phyloP scores from a whole-genome alignment of 306 rosid species.

The Purshia tridentata region DNA sequence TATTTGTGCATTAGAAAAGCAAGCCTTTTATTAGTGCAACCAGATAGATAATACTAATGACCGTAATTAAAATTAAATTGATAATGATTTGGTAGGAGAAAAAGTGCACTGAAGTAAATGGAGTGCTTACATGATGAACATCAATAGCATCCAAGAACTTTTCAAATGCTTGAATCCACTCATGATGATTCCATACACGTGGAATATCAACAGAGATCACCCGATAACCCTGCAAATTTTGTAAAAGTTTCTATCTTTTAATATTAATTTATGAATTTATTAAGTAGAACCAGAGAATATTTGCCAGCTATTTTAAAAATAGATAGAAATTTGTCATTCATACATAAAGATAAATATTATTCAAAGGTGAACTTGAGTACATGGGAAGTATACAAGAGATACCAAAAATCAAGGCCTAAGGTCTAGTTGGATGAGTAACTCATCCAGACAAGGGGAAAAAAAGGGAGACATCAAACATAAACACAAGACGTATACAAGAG shows the following conservation, averaged over 20 bases:
- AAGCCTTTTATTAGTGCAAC: neutral
- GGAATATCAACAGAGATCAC: constrained; percentile 94
- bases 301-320: neutral
- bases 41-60: neutral
- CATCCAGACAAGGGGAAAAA: constrained; percentile 3
- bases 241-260: neutral
- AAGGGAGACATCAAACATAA: neutral
- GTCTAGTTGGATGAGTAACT: neutral
- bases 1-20: neutral
- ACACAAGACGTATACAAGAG: too few relatives aligned
- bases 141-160: constrained; percentile 98
- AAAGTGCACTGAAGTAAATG: neutral
- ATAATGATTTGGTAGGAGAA: neutral
- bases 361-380: neutral
- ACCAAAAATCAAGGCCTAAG: neutral
- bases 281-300: neutral
- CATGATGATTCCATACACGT: constrained; percentile 85
- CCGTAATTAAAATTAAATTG: neutral
- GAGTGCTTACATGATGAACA: constrained; percentile 82
- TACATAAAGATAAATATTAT: neutral
- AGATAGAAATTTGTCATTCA: neutral
- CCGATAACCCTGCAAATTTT: constrained; percentile 82
- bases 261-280: neutral
- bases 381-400: neutral
- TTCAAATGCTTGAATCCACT: constrained; percentile 96